Percentiles rank a stretch among this genome's conserved stretches.
phyloP scores from a whole-genome alignment of 768 basidiomycete genomes.

The Crassisporium funariophilum region DNA sequence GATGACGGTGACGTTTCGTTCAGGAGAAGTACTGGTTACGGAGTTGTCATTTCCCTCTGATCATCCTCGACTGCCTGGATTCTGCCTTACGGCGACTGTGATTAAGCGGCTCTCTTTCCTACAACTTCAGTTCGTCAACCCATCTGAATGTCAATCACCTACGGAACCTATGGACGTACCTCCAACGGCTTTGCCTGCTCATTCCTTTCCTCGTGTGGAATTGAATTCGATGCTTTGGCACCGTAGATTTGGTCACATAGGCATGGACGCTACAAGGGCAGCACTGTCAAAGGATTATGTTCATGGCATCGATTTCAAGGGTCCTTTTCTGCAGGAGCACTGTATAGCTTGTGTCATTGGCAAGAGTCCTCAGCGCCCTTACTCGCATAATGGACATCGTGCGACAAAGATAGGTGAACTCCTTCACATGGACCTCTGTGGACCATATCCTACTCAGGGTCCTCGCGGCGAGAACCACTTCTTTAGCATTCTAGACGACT shows the following conservation, averaged over 20 bases:
- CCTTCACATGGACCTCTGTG: constrained; percentile 24
- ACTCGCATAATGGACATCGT: constrained; percentile 1
- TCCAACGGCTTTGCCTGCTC: background rate
- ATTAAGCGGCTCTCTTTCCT: constrained; percentile 2
- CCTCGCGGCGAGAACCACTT: constrained; percentile 20
- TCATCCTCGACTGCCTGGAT: constrained; percentile 4
- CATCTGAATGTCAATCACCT: background rate
- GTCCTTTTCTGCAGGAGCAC: background rate
- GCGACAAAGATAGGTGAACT: constrained; percentile 16
- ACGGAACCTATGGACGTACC: constrained; percentile 1
- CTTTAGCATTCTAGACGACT: constrained; percentile 19
- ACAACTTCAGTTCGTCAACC: background rate
- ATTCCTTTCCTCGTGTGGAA: background rate
- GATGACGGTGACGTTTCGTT: background rate
- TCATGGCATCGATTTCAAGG: constrained; percentile 1
- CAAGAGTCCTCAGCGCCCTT: constrained; percentile 10
- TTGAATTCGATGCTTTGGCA: constrained; percentile 10
- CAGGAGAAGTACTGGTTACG: background rate
- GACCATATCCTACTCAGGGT: constrained; percentile 19
- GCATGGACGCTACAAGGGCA: constrained; percentile 2
- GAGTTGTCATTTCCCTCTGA: constrained; percentile 9
- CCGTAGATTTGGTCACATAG: constrained; percentile 12
- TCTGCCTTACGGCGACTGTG: background rate
- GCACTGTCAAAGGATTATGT: constrained; percentile 8
- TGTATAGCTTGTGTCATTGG: constrained; percentile 12